Percentiles rank a stretch among this genome's conserved stretches.
Evolutionary conservation across 352 stramenopile species (phyloP).

Genomic region (Globisporangium paddicum): DNA sequence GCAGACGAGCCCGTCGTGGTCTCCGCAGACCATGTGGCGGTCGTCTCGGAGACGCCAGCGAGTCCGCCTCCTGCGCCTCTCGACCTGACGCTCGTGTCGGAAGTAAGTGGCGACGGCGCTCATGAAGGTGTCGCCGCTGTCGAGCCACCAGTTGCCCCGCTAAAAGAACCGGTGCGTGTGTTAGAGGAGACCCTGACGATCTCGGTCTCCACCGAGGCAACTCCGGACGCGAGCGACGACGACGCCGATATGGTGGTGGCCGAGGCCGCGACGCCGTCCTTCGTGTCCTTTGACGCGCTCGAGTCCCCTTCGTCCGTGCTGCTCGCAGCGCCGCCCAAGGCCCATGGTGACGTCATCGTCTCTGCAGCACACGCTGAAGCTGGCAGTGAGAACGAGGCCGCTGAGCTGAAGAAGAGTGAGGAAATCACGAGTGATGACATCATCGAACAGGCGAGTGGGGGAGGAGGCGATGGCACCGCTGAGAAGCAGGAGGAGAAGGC

Average conservation of each 20-base stretch:
- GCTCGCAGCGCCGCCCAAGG: neutral
- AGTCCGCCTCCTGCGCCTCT: neutral
- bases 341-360: neutral
- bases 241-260: constrained; percentile 1
- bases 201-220: neutral
- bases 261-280: constrained; percentile 16
- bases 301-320: constrained; percentile 3
- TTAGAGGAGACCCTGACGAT: neutral
- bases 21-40: neutral
- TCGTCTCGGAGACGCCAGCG: neutral
- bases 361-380: neutral
- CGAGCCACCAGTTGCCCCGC: neutral
- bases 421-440: constrained; percentile 14
- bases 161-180: no score
- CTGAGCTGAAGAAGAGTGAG: neutral
- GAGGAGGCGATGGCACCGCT: neutral
- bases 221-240: neutral
- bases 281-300: constrained; percentile 6
- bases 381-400: neutral
- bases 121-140: neutral
- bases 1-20: neutral
- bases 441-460: constrained; percentile 10
- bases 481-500: neutral
- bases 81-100: constrained; percentile 1
- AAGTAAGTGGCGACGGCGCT: neutral